Conservation (phyloP, 2,329 filamentous ascomycete species). For the Blastomyces parvus region DNA sequence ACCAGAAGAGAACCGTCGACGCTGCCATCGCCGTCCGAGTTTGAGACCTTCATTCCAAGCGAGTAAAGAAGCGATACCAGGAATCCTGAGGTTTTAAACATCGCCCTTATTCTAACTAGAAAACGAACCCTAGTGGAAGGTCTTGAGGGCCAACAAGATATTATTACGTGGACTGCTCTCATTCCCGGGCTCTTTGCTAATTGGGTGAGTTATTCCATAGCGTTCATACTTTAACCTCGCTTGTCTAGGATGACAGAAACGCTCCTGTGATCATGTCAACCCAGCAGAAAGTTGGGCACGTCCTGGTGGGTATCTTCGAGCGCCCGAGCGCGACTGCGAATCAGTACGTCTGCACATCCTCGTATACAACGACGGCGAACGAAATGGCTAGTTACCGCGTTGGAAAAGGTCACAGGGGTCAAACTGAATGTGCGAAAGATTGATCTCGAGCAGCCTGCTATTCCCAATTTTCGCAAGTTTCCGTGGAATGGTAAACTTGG, state of each 20-base stretch:
- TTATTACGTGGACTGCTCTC: slow-evolving; percentile 49
- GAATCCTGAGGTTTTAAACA: slow-evolving; percentile 19
- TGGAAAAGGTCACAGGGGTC: slow-evolving; percentile 45
- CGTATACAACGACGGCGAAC: slow-evolving; percentile 49
- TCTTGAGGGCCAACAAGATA: slow-evolving; percentile 40
- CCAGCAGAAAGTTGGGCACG: slow-evolving; percentile 43
- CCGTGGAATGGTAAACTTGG: slow-evolving; percentile 3
- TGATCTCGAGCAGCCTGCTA: not conserved
- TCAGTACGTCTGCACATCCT: slow-evolving; percentile 49
- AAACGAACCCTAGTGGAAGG: slow-evolving; percentile 40
- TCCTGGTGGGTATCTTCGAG: slow-evolving; percentile 44
- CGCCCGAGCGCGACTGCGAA: slow-evolving; percentile 47
- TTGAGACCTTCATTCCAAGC: slow-evolving; percentile 52
- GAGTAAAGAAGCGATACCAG: slow-evolving; percentile 41
- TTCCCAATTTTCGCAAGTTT: not conserved
- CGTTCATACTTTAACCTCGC: slow-evolving; percentile 20
- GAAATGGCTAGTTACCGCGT: slow-evolving; percentile 45
- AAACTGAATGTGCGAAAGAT: slow-evolving; percentile 40
- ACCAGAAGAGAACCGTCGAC: slow-evolving; percentile 47
- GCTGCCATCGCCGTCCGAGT: slow-evolving; percentile 52
- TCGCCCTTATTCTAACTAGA: slow-evolving; percentile 20
- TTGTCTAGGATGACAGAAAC: slow-evolving; percentile 49
- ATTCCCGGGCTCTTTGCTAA: slow-evolving; percentile 54
- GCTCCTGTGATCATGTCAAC: slow-evolving; percentile 45
- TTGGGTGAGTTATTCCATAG: slow-evolving; percentile 29